Percentiles rank a stretch among this genome's conserved stretches.
Conservation (phyloP, 345 rosid genomes). For the Hirschfeldia incana region DNA sequence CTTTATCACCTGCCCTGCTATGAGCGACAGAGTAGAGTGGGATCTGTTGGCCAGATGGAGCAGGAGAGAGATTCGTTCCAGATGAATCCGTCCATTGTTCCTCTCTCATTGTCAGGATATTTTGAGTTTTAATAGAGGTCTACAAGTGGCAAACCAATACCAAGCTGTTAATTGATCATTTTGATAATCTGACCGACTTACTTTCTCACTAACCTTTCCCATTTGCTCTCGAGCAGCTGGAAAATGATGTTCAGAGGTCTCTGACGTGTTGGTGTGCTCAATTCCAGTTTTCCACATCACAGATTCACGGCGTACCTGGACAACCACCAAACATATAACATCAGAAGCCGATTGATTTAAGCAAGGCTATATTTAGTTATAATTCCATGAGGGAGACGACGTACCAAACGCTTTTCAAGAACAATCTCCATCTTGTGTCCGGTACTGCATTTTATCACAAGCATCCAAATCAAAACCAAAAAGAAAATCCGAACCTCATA, state of each 20-base stretch:
- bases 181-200: background rate
- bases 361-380: background rate
- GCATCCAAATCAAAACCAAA: slow-evolving; percentile 10
- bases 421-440: slow-evolving; percentile 75
- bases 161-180: slow-evolving; percentile 6
- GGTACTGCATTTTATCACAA: slow-evolving; percentile 60
- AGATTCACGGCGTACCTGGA: slow-evolving; percentile 64
- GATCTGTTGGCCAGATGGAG: slow-evolving; percentile 57
- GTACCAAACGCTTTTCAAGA: slow-evolving; percentile 75
- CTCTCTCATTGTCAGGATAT: background rate
- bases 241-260: slow-evolving; percentile 2
- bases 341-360: slow-evolving; percentile 16
- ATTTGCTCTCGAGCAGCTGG: slow-evolving; percentile 25
- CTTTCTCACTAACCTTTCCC: slow-evolving; percentile 26
- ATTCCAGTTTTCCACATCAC: slow-evolving; percentile 66
- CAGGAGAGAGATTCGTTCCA: slow-evolving; percentile 44
- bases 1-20: slow-evolving; percentile 84
- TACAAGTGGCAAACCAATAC: slow-evolving; percentile 19
- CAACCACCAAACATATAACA: slow-evolving; percentile 24
- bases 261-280: slow-evolving; percentile 29
- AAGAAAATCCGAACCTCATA: background rate
- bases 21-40: slow-evolving; percentile 72
- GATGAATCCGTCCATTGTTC: slow-evolving; percentile 9
- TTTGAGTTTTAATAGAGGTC: slow-evolving; percentile 2
- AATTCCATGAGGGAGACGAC: background rate